Conservation (phyloP, 2,329 filamentous ascomycete species). For the Podosphaera aphanis region DNA sequence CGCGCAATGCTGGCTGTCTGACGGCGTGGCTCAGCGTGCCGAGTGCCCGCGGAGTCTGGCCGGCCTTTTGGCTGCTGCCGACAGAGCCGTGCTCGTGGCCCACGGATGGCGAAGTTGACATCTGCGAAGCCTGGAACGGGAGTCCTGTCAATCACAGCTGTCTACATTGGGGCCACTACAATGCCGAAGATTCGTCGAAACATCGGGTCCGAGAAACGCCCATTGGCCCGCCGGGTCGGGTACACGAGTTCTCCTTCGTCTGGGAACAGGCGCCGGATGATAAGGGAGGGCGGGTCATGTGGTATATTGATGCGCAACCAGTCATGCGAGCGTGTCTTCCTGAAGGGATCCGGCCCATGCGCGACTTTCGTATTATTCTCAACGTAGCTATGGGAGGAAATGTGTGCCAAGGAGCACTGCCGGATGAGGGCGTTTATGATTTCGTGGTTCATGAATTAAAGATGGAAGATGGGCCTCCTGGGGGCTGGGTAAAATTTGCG, state of each 20-base stretch:
- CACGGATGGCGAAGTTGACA: constrained; percentile 34
- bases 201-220: constrained; percentile 29
- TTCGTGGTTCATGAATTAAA: constrained; percentile 29
- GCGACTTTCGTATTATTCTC: constrained; percentile 31
- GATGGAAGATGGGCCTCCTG: constrained; percentile 27
- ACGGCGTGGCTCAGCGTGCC: constrained; percentile 27
- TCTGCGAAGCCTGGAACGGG: constrained; percentile 38
- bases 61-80: constrained; percentile 36
- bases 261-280: constrained; percentile 23
- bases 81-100: constrained; percentile 34
- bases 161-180: constrained; percentile 34
- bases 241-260: constrained; percentile 30
- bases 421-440: constrained; percentile 30
- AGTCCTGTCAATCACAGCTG: constrained; percentile 30
- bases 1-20: constrained; percentile 26
- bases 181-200: constrained; percentile 29
- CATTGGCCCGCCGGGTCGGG: constrained; percentile 22
- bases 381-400: constrained; percentile 41
- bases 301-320: constrained; percentile 32
- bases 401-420: constrained; percentile 28
- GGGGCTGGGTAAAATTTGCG: constrained; percentile 31
- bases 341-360: constrained; percentile 26
- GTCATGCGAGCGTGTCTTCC: constrained; percentile 34
- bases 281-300: constrained; percentile 25
- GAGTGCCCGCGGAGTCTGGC: constrained; percentile 33